A percentile compares a stretch with the other conserved stretches of the same genome.
Evolutionary conservation across 73 alveolate genomes (phyloP).

Genomic region (Tetrahymena malaccensis): DNA sequence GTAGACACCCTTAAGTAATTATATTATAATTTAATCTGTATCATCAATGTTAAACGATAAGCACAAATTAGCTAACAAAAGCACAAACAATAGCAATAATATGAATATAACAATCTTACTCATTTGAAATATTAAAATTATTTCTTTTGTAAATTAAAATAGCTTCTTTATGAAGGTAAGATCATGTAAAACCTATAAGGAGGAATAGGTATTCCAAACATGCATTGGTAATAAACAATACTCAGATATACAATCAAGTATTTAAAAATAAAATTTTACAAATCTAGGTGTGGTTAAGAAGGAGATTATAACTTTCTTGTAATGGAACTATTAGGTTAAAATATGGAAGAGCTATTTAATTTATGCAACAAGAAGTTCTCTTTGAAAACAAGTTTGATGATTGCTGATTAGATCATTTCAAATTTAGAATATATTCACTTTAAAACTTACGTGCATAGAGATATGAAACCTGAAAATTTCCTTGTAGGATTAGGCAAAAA

Average conservation of each 20-base stretch:
- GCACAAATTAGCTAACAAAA: no score
- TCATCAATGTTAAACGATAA: no score
- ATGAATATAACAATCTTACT: background rate
- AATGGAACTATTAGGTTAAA: constrained; percentile 85
- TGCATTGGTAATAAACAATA: constrained; percentile 41
- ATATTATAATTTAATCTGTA: background rate
- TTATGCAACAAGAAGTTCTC: constrained; percentile 69
- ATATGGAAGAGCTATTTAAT: constrained; percentile 73
- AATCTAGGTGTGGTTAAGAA: constrained; percentile 46
- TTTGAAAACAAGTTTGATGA: constrained; percentile 74
- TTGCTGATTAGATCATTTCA: constrained; percentile 79
- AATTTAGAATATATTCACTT: constrained; percentile 79
- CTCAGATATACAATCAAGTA: background rate
- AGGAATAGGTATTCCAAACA: constrained; percentile 69
- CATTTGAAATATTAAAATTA: no score
- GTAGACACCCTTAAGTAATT: constrained; percentile 48
- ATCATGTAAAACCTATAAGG: constrained; percentile 51
- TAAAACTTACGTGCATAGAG: constrained; percentile 89
- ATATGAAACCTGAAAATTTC: constrained; percentile 84
- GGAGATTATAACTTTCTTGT: constrained; percentile 79
- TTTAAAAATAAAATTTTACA: background rate
- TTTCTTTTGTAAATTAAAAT: background rate
- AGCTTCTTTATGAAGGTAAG: constrained; percentile 36
- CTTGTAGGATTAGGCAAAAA: constrained; percentile 65
- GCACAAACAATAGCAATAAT: no score